Base-by-base conservation (phyloP, 371 early-diverging fungal genomes). In the Nematocida minor region DNA sequence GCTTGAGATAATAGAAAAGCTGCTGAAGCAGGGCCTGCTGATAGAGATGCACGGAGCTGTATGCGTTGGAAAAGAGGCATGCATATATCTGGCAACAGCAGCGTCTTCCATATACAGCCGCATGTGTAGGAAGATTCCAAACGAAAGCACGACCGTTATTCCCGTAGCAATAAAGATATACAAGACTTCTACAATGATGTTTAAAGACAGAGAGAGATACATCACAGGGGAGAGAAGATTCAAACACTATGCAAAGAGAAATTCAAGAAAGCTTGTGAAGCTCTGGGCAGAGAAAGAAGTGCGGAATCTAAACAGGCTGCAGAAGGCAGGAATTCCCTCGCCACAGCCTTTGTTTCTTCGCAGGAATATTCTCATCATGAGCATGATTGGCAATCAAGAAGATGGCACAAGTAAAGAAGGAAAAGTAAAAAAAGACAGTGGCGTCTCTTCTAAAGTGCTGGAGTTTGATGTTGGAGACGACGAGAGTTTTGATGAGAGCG, bases 251-350 rank as follows among this genome's bases (percentile, higher is more conserved):
- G 95, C 96, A 85, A 89, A 88, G 77, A 89, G 90, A 80, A 99
- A 99, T 84, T 94, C 97, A 25, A 87, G 97, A 81, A 97, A 97
- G 87, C 94, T 99, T 92, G 94, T 97, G 70, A 92, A 94, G 86
- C 86, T 95, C 38, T 99, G 99, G 99, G 97, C 97, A 1, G 99
- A 99, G 83, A 99, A 99, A 86, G 97, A 99, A 84, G 93, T 95
- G 90, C 88, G 99, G 70, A 99, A 99, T 83, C 85, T 97, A 82
- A 93, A 94, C 83, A 89, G 94, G 66, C 80, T 98, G 34, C 88
- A 90, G 60, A 89, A 88, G 29, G 91, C 91, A 0, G 94, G 92
- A 1, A 93, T 98, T 29, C 93, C 92, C 14, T 93, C 92, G 48
- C 99, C 99, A 0, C 89, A 91, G 60, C 95, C 97, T 3, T 77